phyloP scores from a whole-genome alignment of 768 basidiomycete species.

The Boletus pseudo-olivaceus region DNA sequence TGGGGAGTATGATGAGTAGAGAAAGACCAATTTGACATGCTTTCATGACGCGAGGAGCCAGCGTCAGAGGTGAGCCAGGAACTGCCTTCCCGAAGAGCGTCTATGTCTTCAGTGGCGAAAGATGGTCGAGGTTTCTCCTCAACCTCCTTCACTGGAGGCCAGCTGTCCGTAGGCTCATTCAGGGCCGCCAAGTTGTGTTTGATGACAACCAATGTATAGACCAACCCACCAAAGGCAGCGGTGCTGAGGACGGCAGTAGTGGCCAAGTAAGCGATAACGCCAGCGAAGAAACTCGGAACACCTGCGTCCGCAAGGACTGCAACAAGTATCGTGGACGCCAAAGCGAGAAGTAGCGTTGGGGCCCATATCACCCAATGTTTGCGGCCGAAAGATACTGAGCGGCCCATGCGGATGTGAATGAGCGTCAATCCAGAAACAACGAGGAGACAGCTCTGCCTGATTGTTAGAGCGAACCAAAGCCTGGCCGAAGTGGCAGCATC shows the following conservation, averaged over 20 bases:
- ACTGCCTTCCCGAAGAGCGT: slow-evolving; percentile 67
- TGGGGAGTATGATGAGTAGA: slow-evolving; percentile 57
- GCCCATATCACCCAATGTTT: slow-evolving; percentile 74
- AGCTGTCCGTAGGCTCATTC: slow-evolving; percentile 49
- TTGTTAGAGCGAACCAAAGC: slow-evolving; percentile 66
- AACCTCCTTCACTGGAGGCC: slow-evolving; percentile 55
- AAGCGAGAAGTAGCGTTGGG: slow-evolving; percentile 53
- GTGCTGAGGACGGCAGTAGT: slow-evolving; percentile 50
- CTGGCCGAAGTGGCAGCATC: slow-evolving; percentile 55
- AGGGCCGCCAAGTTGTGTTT: slow-evolving; percentile 59
- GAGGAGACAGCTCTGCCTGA: slow-evolving; percentile 67
- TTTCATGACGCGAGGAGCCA: slow-evolving; percentile 48
- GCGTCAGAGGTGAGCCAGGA: slow-evolving; percentile 79
- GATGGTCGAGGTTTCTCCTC: slow-evolving; percentile 59
- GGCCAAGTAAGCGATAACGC: slow-evolving; percentile 56
- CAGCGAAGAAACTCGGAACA: slow-evolving; percentile 54
- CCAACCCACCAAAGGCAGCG: slow-evolving; percentile 53
- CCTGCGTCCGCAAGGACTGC: slow-evolving; percentile 55
- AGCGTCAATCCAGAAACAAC: slow-evolving; percentile 58
- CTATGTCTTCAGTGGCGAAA: slow-evolving; percentile 69
- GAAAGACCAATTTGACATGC: slow-evolving; percentile 69
- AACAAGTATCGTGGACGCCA: slow-evolving; percentile 56
- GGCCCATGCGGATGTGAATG: slow-evolving; percentile 66
- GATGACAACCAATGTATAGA: slow-evolving; percentile 62
- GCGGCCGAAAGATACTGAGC: slow-evolving; percentile 64